Evolutionary conservation across 129 eudicot species (phyloP).

Genomic region (Flaveria linearis): DNA sequence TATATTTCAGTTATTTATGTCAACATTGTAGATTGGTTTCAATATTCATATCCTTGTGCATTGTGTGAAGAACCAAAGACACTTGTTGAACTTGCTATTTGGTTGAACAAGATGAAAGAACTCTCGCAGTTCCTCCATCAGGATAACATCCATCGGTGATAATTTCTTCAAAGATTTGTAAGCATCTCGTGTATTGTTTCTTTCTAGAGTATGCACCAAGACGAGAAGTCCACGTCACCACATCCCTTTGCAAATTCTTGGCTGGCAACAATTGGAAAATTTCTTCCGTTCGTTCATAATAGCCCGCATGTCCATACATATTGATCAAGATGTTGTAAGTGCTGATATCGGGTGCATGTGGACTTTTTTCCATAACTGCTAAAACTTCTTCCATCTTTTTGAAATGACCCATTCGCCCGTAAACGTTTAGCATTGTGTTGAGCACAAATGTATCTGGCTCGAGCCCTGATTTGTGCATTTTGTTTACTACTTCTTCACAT

Average conservation of each 20-base stretch:
- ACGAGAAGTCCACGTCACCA: constrained; percentile 85
- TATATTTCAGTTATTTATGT: not conserved
- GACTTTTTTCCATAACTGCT: constrained; percentile 61
- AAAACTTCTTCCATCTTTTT: constrained; percentile 85
- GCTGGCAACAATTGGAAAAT: constrained; percentile 45
- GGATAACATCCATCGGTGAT: constrained; percentile 82
- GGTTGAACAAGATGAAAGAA: constrained; percentile 75
- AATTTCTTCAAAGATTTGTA: constrained; percentile 86
- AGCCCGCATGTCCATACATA: constrained; percentile 77
- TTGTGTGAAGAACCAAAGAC: constrained; percentile 64
- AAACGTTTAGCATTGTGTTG: constrained; percentile 72
- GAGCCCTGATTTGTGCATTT: constrained; percentile 70
- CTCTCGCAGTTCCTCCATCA: constrained; percentile 90
- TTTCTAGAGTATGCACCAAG: constrained; percentile 89
- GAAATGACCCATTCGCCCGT: constrained; percentile 76
- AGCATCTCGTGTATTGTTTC: constrained; percentile 63
- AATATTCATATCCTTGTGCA: constrained; percentile 60
- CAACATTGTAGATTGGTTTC: constrained; percentile 19
- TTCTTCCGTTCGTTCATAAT: constrained; percentile 77
- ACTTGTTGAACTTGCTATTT: constrained; percentile 84
- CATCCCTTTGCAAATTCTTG: constrained; percentile 63
- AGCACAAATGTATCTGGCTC: constrained; percentile 79
- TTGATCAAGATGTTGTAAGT: constrained; percentile 90
- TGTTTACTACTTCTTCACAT: constrained; percentile 72
- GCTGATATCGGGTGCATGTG: constrained; percentile 63